phyloP scores from a whole-genome alignment of 2,329 filamentous ascomycete species.

The Aurifilum marmelostoma region DNA sequence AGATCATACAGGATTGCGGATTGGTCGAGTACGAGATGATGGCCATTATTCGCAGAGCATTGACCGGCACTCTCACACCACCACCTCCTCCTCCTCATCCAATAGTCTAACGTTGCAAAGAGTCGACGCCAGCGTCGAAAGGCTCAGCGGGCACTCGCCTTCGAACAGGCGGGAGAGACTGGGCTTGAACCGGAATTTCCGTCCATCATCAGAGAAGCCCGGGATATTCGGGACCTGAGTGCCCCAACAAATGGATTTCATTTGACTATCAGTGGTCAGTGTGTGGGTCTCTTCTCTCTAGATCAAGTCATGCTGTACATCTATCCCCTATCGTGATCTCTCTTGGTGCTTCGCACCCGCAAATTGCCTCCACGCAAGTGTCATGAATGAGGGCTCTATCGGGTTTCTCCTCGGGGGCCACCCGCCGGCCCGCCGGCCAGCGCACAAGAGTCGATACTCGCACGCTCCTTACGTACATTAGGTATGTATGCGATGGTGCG shows the following conservation, averaged over 20 bases:
- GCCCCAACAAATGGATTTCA: neutral
- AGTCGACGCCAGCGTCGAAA: neutral
- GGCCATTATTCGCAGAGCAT: conserved; percentile 11
- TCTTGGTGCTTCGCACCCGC: neutral
- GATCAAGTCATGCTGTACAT: neutral
- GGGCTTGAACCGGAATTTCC: neutral
- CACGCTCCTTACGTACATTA: neutral
- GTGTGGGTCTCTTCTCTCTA: neutral
- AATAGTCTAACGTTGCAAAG: neutral
- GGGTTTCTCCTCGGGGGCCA: neutral
- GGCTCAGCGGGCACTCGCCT: neutral
- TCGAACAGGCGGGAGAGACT: neutral
- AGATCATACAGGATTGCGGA: conserved; percentile 5
- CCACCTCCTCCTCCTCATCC: no score
- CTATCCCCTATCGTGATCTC: neutral
- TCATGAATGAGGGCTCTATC: neutral
- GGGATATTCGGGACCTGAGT: neutral
- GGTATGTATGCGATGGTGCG: neutral
- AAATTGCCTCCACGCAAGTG: neutral
- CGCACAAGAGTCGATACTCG: neutral
- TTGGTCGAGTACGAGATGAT: conserved; percentile 27
- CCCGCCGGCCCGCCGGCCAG: neutral
- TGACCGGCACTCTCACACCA: neutral
- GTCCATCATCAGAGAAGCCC: neutral
- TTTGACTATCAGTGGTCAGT: neutral